These are phyloP conservation scores for Rosa rugosa DNA, from an alignment of 306 rosid genomes.

Conservation along the genomic window DNA sequence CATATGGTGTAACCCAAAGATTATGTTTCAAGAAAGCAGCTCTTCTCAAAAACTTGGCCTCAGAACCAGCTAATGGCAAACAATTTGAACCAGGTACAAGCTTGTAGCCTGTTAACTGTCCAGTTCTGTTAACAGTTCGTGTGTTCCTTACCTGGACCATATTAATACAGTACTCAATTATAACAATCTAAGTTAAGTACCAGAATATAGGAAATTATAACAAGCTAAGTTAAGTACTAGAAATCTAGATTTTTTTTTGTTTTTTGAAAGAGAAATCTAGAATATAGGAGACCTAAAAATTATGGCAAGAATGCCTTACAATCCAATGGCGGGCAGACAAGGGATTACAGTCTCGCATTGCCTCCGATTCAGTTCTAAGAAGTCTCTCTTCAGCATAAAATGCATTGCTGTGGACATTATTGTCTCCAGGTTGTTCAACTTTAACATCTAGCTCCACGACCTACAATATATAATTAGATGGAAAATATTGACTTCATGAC, in stretches of 20 bases:
- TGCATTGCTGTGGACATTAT: slow-evolving; percentile 71
- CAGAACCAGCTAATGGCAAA: slow-evolving; percentile 67
- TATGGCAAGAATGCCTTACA: slow-evolving; percentile 46
- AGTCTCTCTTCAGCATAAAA: slow-evolving; percentile 78
- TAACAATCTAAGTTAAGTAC: background rate
- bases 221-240: background rate
- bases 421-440: slow-evolving; percentile 78
- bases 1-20: slow-evolving; percentile 77
- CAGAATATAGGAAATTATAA: background rate
- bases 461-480: slow-evolving; percentile 32
- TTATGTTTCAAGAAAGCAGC: slow-evolving; percentile 84
- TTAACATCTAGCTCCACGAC: slow-evolving; percentile 83
- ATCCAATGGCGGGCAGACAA: slow-evolving; percentile 86
- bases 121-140: slow-evolving; percentile 68
- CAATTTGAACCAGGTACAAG: slow-evolving; percentile 85
- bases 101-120: slow-evolving; percentile 80
- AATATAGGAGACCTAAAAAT: background rate
- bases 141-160: slow-evolving; percentile 69
- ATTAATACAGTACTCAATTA: slow-evolving; percentile 14
- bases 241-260: no score
- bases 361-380: slow-evolving; percentile 70
- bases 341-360: slow-evolving; percentile 81
- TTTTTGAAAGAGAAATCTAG: no score
- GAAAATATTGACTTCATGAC: slow-evolving; percentile 12
- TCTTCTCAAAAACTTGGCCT: slow-evolving; percentile 81